Evolutionary conservation across 345 rosid species (phyloP), one percentile per base, ranked within the genome.

Genomic region (Bruguiera sexangula): DNA sequence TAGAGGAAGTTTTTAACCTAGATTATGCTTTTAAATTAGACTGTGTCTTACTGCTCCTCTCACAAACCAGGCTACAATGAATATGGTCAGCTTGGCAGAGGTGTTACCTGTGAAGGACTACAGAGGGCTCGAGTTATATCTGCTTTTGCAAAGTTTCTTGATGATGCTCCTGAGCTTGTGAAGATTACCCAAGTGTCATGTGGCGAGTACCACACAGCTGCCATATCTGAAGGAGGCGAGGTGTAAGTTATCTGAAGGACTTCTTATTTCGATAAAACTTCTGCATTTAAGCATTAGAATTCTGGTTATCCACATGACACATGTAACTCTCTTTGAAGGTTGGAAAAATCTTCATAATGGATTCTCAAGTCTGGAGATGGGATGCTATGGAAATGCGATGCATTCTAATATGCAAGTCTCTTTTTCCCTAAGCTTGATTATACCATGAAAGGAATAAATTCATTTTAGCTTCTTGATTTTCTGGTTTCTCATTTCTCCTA

Each of bases 21-120:
- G 65, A 78, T 71, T 69, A 48, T 31, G 72, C 46, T 64, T 64
- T 62, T 63, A 46, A 70, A 39, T 30, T 73, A 67, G 79, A 73
- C 37, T 7, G 43, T 65, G 13, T 69, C 59, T 66, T 36, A 60
- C 73, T 39, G 22, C 54, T 76, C 58, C 64, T 82, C 65, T 71
- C 67, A 70, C 66, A 68, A 82, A 81, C 60, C 86, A 92, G 98
- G 99, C 75, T 90, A 92, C 82, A 92, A 95, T 73, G 98, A 92
- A 78, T 82, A 79, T 79, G 99, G 98, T 73, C 98, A 92, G 74
- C 98, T 95, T 74, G 99, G 99, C 73, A 89, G 98, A 81, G 99
- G 99, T 66, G 5, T 92, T 75, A 90, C 99, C 61, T 90, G 87
- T 79, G 98, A 95, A 85, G 99, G 99, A 75, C 77, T 95, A 62